These are phyloP conservation scores for Astragalus glycyphyllos DNA, from an alignment of 306 rosid species.

Conservation along the genomic window DNA sequence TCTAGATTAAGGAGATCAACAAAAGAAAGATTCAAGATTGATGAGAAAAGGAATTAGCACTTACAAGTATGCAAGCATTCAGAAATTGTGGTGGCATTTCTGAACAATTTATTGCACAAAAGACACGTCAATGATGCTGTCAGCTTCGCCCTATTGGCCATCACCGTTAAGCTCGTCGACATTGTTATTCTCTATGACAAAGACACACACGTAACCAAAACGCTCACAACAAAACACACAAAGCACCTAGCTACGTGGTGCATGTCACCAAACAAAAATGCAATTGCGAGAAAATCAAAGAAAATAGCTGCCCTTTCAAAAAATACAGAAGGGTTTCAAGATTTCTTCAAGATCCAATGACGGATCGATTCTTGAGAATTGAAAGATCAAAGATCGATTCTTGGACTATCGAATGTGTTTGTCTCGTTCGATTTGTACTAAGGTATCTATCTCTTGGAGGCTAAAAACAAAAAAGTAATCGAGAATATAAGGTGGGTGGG, in stretches of 20 bases:
- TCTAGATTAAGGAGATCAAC: slow-evolving; percentile 15
- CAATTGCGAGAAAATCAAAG: slow-evolving; percentile 40
- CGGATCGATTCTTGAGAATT: slow-evolving; percentile 36
- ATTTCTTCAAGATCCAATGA: slow-evolving; percentile 30
- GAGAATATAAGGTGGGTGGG: background rate
- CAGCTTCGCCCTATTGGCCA: slow-evolving; percentile 17
- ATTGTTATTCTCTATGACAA: slow-evolving; percentile 39
- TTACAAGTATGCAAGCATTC: slow-evolving; percentile 60
- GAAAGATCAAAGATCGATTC: slow-evolving; percentile 26
- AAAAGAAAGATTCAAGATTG: slow-evolving; percentile 6
- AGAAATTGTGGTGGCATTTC: slow-evolving; percentile 47
- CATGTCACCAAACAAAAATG: slow-evolving; percentile 54
- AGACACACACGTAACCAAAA: slow-evolving; percentile 16
- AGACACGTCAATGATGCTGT: slow-evolving; percentile 41
- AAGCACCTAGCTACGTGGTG: slow-evolving; percentile 51
- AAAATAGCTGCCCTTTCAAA: background rate
- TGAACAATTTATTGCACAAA: slow-evolving; percentile 43
- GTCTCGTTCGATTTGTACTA: slow-evolving; percentile 59
- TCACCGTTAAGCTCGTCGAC: background rate
- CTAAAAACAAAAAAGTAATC: too few species aligned
- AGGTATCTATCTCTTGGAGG: slow-evolving; percentile 14
- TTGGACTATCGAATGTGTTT: slow-evolving; percentile 46
- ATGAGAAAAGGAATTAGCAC: slow-evolving; percentile 10
- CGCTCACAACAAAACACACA: background rate
- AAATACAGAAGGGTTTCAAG: slow-evolving; percentile 43